These are phyloP conservation scores for Beauveria sp. DNA, from an alignment of 2,329 filamentous ascomycete species.

Conservation along the genomic window DNA sequence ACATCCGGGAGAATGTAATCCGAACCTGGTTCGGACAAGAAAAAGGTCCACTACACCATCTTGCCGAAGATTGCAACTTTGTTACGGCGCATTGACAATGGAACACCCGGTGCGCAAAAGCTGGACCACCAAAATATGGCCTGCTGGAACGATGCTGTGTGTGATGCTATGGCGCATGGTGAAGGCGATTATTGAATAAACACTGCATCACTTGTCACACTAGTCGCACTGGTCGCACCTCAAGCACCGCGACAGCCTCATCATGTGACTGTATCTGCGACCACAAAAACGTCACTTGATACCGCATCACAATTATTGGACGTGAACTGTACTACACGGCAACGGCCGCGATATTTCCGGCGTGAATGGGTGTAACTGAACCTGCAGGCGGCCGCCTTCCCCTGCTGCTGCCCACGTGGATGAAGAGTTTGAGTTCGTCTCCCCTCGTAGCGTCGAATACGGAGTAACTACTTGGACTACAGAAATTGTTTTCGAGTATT, in stretches of 20 bases:
- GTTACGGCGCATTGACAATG: neutral
- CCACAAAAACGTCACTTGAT: neutral
- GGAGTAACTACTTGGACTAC: neutral
- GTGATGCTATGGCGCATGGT: neutral
- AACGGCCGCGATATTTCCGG: neutral
- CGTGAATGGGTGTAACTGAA: neutral
- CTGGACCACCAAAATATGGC: neutral
- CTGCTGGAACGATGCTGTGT: neutral
- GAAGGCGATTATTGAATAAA: neutral
- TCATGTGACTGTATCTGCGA: neutral
- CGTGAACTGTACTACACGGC: neutral
- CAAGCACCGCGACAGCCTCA: neutral
- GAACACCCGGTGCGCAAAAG: neutral
- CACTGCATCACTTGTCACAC: neutral
- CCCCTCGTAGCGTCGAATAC: neutral
- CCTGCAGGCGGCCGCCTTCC: neutral
- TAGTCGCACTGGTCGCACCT: neutral
- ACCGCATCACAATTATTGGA: neutral
- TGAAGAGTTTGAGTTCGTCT: neutral
- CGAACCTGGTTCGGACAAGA: neutral
- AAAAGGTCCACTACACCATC: conserved; percentile 1
- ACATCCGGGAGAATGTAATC: neutral
- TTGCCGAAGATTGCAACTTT: neutral
- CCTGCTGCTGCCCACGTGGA: conserved; percentile 4
- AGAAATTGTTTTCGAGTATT: neutral